These are phyloP conservation scores for Talaromyces marneffei DNA, from an alignment of 2,329 filamentous ascomycete genomes.

Conservation along the genomic window DNA sequence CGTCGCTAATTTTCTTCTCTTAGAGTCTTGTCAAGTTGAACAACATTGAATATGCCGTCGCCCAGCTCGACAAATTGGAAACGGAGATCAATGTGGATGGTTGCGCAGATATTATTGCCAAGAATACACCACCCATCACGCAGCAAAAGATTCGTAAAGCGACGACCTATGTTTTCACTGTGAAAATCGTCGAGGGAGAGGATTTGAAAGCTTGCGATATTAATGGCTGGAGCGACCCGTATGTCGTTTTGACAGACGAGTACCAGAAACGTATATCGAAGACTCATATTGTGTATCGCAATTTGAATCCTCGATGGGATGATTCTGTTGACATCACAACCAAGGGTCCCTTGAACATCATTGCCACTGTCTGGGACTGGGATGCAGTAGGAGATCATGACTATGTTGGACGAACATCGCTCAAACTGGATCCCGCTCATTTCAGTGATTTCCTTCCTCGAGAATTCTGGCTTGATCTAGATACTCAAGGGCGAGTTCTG, in stretches of 20 bases:
- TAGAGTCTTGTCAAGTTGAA: slow-evolving; percentile 97
- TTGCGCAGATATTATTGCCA: slow-evolving; percentile 75
- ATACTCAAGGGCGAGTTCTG: slow-evolving; percentile 85
- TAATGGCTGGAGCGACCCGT: slow-evolving; percentile 89
- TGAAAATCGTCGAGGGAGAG: slow-evolving; percentile 97
- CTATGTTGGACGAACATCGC: slow-evolving; percentile 90
- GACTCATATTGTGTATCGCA: slow-evolving; percentile 84
- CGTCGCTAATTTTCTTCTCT: neutral
- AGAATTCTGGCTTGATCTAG: slow-evolving; percentile 96
- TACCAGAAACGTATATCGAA: slow-evolving; percentile 96
- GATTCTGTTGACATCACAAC: slow-evolving; percentile 96
- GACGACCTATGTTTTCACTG: slow-evolving; percentile 93
- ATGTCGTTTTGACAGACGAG: slow-evolving; percentile 93
- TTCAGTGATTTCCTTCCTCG: slow-evolving; percentile 93
- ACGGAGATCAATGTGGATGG: slow-evolving; percentile 84
- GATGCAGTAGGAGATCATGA: slow-evolving; percentile 96
- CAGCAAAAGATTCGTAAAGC: slow-evolving; percentile 63
- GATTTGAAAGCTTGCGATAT: slow-evolving; percentile 97
- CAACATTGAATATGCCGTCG: slow-evolving; percentile 91
- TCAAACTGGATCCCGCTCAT: slow-evolving; percentile 96
- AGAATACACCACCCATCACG: slow-evolving; percentile 60
- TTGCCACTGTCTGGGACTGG: slow-evolving; percentile 97
- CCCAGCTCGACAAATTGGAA: slow-evolving; percentile 86
- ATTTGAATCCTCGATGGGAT: slow-evolving; percentile 92
- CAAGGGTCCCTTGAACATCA: slow-evolving; percentile 82